Evolutionary conservation across 306 rosid genomes (phyloP), one percentile per base, ranked within the genome.

Genomic region (Gleditsia sinensis): DNA sequence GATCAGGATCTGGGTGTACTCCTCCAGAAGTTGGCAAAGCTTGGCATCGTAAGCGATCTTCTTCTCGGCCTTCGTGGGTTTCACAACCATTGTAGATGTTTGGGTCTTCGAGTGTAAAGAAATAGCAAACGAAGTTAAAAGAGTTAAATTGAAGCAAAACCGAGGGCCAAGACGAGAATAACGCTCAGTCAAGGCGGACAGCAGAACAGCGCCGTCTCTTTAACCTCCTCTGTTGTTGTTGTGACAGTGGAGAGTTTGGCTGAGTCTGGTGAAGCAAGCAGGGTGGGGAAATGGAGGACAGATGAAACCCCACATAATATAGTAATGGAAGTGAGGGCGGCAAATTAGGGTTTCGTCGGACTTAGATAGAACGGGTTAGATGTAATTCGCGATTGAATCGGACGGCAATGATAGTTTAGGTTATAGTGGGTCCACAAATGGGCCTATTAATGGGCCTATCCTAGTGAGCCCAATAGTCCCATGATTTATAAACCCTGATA

Each of bases 1-100:
- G 6, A 86, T 46, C 53, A 89, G 86, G 5, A 89, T 60, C 80
- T 86, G 94, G 17, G 78, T 67, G 71, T 65, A 86, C 6, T 81
- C 86, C 0, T 84, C 91, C 6, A 86, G 76, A n/a, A 84, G 86
- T 45, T 49, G 69, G 76, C 89, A 84, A 5, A 89, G 89, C 79
- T 86, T 89, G 3, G 75, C 21, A 37, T 86, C 91, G 76, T 89
- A 89, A 1, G 81, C 76, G 12, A 81, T 67, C 83, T 89, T 89
- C 85, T 89, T 89, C 5, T 86, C 78, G 11, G 91, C 86, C 71
- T 83, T 89, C 11, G 94, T 51, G 1, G n/a, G 80, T 71, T 89
- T 89, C 36, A 19, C 11, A 2, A 74, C 86, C 85, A 87, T 87
- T 50, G 72, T 19, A 27, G 51, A 63, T 45, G 33, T 48, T 21